These are phyloP conservation scores for Tolypocladium tundrense DNA, from an alignment of 2,329 filamentous ascomycete genomes.

Conservation along the genomic window DNA sequence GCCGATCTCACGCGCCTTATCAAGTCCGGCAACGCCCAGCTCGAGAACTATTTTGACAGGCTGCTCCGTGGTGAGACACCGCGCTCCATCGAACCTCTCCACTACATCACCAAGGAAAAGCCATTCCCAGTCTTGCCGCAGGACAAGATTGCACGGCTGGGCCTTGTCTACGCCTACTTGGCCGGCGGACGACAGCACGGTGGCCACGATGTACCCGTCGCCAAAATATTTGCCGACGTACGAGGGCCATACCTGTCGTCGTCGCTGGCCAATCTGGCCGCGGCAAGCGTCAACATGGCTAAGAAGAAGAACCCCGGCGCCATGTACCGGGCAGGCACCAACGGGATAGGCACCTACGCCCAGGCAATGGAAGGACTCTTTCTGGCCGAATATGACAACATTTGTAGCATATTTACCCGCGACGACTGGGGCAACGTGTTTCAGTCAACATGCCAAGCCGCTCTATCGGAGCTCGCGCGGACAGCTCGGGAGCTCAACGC, in stretches of 20 bases:
- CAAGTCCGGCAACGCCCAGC: constrained; percentile 66
- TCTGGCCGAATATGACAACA: constrained; percentile 80
- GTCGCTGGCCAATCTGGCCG: constrained; percentile 75
- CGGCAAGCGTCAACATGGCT: constrained; percentile 73
- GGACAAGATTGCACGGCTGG: constrained; percentile 65
- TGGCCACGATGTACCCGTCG: constrained; percentile 56
- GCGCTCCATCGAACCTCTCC: constrained; percentile 73
- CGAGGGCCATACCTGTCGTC: constrained; percentile 77
- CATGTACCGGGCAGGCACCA: constrained; percentile 79
- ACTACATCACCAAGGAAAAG: constrained; percentile 82
- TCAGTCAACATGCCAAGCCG: constrained; percentile 64
- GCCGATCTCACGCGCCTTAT: constrained; percentile 69
- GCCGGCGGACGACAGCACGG: constrained; percentile 44
- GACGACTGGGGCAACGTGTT: constrained; percentile 79
- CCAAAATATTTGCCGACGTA: constrained; percentile 76
- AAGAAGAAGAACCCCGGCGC: constrained; percentile 75
- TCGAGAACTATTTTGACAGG: constrained; percentile 76
- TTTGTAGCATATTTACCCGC: constrained; percentile 74
- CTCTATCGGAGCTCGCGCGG: constrained; percentile 72
- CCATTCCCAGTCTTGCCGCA: constrained; percentile 73
- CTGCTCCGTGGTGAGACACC: constrained; percentile 67
- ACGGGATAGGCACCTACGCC: constrained; percentile 83
- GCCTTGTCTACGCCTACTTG: constrained; percentile 72
- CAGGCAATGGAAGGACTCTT: constrained; percentile 82
- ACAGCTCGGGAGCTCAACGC: constrained; percentile 82